Conservation (phyloP, 768 basidiomycete species). For the Mycena filopes region DNA sequence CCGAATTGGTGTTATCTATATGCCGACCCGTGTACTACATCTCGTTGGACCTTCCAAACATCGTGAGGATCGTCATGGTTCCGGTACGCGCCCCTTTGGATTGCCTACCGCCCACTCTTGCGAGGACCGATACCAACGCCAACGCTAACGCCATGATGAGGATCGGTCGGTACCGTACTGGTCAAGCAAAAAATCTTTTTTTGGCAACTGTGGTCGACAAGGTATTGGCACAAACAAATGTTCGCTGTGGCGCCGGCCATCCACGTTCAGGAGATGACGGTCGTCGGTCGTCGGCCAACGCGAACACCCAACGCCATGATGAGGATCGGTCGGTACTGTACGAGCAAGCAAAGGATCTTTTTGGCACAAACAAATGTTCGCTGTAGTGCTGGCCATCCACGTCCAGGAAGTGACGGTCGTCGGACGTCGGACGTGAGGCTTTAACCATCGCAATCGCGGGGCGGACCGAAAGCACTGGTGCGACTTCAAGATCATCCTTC, state of each 20-base stretch:
- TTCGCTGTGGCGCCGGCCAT: too few species aligned
- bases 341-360: background rate
- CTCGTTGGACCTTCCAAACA: constrained; percentile 56
- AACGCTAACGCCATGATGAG: constrained; percentile 37
- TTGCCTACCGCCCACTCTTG: constrained; percentile 10
- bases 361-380: constrained; percentile 1
- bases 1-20: constrained; percentile 61
- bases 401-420: constrained; percentile 5
- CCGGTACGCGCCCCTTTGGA: constrained; percentile 33
- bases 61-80: constrained; percentile 41
- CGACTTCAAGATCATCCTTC: too few species aligned
- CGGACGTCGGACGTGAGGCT: background rate
- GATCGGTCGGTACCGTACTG: constrained; percentile 17
- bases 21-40: constrained; percentile 64
- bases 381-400: background rate
- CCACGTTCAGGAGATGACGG: constrained; percentile 4
- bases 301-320: constrained; percentile 35
- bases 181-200: background rate
- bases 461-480: background rate
- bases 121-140: constrained; percentile 13
- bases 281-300: too few species aligned
- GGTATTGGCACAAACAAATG: constrained; percentile 9
- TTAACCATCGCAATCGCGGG: background rate
- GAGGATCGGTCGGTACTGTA: constrained; percentile 28
- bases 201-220: constrained; percentile 8